These are phyloP conservation scores for Debaryomyces sp. DNA, from an alignment of 1,139 yeast species.

Conservation along the genomic window DNA sequence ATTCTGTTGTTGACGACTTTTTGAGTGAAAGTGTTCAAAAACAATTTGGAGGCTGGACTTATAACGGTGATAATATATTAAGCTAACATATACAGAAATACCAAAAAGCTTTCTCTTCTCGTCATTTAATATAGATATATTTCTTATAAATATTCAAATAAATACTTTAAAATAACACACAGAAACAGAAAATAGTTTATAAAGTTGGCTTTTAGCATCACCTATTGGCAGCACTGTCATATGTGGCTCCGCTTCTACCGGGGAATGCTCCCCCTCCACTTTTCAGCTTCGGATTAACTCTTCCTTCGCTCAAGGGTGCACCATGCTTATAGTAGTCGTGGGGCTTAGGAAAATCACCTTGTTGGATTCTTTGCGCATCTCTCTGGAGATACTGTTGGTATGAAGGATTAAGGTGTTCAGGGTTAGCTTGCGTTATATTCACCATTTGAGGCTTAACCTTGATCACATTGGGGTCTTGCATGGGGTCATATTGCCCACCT, in stretches of 20 bases:
- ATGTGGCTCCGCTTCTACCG: constrained; percentile 42
- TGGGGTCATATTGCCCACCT: constrained; percentile 21
- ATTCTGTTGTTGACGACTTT: constrained; percentile 91
- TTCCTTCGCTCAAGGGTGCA: constrained; percentile 39
- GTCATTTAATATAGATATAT: constrained; percentile 5
- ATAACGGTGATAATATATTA: constrained; percentile 61
- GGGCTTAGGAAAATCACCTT: constrained; percentile 37
- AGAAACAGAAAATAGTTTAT: neutral
- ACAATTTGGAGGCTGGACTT: constrained; percentile 99
- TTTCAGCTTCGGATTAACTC: constrained; percentile 21
- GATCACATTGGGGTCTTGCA: constrained; percentile 32
- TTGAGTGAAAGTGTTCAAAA: constrained; percentile 89
- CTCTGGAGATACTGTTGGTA: constrained; percentile 36
- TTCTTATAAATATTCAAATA: neutral
- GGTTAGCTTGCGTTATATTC: constrained; percentile 39
- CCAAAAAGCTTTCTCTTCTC: neutral
- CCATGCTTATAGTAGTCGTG: constrained; percentile 31
- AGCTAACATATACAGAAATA: constrained; percentile 6
- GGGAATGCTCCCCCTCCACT: constrained; percentile 40
- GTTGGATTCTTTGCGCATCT: constrained; percentile 36
- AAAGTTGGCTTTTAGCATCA: neutral
- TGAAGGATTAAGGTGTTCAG: constrained; percentile 40
- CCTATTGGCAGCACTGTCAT: constrained; percentile 41
- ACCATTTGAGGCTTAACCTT: constrained; percentile 39
- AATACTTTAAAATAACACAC: neutral